Evolutionary conservation across 2,329 filamentous ascomycete species (phyloP).

Genomic region (Aspergillus puulaauensis): DNA sequence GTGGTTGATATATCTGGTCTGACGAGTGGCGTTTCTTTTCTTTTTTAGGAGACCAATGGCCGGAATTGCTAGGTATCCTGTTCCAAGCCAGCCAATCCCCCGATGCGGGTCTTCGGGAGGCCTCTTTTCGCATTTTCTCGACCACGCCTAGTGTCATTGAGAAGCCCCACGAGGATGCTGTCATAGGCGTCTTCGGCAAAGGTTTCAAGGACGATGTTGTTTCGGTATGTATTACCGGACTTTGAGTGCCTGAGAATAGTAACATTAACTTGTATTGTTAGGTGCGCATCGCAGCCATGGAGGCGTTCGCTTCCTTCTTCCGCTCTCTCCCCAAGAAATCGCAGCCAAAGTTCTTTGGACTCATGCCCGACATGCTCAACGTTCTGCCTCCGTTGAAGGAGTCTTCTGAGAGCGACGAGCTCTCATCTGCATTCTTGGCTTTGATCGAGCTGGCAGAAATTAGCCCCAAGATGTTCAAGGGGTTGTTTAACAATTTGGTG

Average conservation of each 20-base stretch:
- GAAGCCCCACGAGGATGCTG: conserved; percentile 89
- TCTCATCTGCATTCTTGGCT: conserved; percentile 84
- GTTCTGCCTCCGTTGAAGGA: conserved; percentile 94
- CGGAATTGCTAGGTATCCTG: conserved; percentile 79
- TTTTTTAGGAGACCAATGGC: conserved; percentile 74
- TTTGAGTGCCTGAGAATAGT: conserved; percentile 4
- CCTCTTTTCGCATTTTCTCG: conserved; percentile 90
- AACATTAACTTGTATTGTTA: conserved; percentile 35
- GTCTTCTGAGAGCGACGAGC: conserved; percentile 81
- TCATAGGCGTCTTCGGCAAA: conserved; percentile 81
- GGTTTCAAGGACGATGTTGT: conserved; percentile 90
- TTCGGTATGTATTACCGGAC: conserved; percentile 53
- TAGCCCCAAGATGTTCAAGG: conserved; percentile 97
- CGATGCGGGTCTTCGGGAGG: conserved; percentile 82
- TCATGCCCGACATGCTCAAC: conserved; percentile 90
- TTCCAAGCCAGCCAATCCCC: conserved; percentile 88
- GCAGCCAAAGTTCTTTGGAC: conserved; percentile 80
- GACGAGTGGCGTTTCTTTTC: conserved; percentile 13
- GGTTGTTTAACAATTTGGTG: conserved; percentile 87
- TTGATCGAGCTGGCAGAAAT: conserved; percentile 92
- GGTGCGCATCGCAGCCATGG: conserved; percentile 92
- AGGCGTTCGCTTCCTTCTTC: conserved; percentile 96
- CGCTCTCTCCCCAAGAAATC: conserved; percentile 83
- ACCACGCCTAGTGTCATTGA: conserved; percentile 95
- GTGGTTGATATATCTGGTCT: conserved; percentile 4